Evolutionary conservation across 1,139 yeast species (phyloP).

Genomic region (Candida tropicalis): DNA sequence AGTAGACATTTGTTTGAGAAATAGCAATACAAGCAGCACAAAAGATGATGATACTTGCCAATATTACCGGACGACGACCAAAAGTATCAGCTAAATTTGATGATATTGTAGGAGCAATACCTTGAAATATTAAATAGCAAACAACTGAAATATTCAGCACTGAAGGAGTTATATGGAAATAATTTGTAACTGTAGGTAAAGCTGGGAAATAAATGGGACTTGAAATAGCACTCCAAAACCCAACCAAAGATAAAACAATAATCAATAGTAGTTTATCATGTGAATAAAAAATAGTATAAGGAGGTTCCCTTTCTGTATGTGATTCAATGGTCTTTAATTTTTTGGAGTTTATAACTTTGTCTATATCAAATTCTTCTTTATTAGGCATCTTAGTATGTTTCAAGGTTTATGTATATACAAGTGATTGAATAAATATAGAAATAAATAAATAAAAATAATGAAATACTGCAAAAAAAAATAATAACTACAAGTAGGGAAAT

Average conservation of each 20-base stretch:
- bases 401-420: not conserved
- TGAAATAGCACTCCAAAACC: constrained; percentile 43
- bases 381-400: not conserved
- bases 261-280: constrained; percentile 23
- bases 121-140: constrained; percentile 40
- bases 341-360: constrained; percentile 4
- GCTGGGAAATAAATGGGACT: constrained; percentile 48
- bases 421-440: too few relatives aligned
- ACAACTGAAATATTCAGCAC: constrained; percentile 39
- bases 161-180: constrained; percentile 28
- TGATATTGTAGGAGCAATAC: constrained; percentile 36
- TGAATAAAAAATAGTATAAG: constrained; percentile 22
- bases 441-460: not conserved
- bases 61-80: constrained; percentile 40
- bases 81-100: constrained; percentile 38
- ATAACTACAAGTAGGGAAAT: not conserved
- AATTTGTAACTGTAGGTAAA: constrained; percentile 34
- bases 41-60: constrained; percentile 28
- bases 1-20: constrained; percentile 35
- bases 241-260: constrained; percentile 31
- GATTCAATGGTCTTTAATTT: constrained; percentile 10
- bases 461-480: not conserved
- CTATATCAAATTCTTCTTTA: constrained; percentile 3
- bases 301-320: constrained; percentile 11
- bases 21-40: constrained; percentile 39